Evolutionary conservation across 257 asterid genomes (phyloP).

Genomic region (Solanum bulbocastanum): DNA sequence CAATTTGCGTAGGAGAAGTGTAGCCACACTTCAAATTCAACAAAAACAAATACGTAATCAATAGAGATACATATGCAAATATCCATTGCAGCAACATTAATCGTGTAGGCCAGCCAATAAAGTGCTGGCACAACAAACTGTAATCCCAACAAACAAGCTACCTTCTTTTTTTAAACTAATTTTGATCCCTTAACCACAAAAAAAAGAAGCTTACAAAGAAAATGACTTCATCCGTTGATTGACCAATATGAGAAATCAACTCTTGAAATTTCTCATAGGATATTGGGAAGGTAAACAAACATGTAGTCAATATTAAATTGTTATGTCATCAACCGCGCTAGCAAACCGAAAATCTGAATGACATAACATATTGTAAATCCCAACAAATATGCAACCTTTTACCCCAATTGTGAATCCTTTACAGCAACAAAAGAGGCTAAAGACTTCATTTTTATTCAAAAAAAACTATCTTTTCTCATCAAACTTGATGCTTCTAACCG

Average conservation of each 20-base stretch:
- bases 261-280: not conserved
- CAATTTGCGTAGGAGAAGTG: conserved; percentile 83
- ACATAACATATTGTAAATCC: not conserved
- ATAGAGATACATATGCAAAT: not conserved
- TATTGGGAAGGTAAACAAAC: not conserved
- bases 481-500: not conserved
- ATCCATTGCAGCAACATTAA: not conserved
- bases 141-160: not conserved
- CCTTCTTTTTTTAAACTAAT: not conserved
- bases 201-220: not conserved
- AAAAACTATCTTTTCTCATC: not conserved
- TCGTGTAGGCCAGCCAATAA: not conserved
- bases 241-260: not conserved
- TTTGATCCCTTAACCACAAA: not conserved
- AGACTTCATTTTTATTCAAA: not conserved
- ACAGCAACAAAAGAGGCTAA: not conserved
- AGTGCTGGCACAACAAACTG: not conserved
- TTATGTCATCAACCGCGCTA: not conserved
- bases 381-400: not conserved
- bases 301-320: not conserved
- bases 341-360: not conserved
- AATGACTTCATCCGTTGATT: not conserved
- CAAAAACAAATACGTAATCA: conserved; percentile 9
- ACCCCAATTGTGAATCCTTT: not conserved
- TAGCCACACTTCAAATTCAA: conserved; percentile 57